A percentile compares a stretch with the other conserved stretches of the same genome.
These are phyloP conservation scores for Haberlea rhodopensis DNA, from an alignment of 257 asterid species.

Conservation along the genomic window DNA sequence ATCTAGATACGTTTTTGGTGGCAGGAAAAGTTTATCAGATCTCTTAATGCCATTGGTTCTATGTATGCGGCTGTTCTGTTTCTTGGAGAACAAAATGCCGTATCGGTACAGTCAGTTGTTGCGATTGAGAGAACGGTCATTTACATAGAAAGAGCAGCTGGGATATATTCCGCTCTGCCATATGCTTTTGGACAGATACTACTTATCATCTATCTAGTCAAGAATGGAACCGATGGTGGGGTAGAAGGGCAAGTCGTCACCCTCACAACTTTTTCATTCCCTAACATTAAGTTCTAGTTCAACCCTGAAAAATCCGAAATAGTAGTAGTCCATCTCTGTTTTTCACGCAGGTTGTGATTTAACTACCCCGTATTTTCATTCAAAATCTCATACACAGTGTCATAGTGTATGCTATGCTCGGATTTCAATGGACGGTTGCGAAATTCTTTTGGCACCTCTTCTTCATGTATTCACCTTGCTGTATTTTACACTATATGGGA, in stretches of 20 bases:
- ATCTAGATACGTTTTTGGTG: conserved; percentile 9
- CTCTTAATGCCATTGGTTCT: conserved; percentile 85
- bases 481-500: conserved; percentile 79
- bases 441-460: conserved; percentile 77
- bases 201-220: neutral
- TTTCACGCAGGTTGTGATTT: conserved; percentile 50
- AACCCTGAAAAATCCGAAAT: too few relatives aligned
- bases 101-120: conserved; percentile 77
- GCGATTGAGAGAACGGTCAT: conserved; percentile 78
- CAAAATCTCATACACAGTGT: conserved; percentile 59
- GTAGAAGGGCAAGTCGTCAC: neutral
- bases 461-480: conserved; percentile 75
- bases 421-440: conserved; percentile 63
- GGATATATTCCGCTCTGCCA: conserved; percentile 86
- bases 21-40: conserved; percentile 60
- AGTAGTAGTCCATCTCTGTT: neutral
- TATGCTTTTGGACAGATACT: conserved; percentile 79
- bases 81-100: conserved; percentile 64
- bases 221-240: neutral
- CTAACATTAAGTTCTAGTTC: neutral
- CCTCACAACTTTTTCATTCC: neutral
- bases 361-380: conserved; percentile 61
- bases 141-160: conserved; percentile 88
- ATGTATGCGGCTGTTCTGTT: conserved; percentile 72
- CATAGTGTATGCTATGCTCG: conserved; percentile 73